Evolutionary conservation across 768 basidiomycete genomes (phyloP), one percentile per base, ranked within the genome.

Genomic region (Suillus brevipes): DNA sequence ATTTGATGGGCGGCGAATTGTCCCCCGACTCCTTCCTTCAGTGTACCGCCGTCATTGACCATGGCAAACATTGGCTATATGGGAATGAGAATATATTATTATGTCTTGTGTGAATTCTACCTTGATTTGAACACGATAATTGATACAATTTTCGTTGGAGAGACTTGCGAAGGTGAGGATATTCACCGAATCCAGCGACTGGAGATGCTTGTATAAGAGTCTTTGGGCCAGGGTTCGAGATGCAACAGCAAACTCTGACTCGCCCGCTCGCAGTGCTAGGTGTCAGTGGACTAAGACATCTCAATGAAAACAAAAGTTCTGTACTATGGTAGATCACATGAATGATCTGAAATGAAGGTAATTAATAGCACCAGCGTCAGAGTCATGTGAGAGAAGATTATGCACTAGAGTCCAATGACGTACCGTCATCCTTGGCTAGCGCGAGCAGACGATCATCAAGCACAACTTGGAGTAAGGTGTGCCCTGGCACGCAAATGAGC

Each of bases 1-100:
- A 81, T 73, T 23, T 77, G 73, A 36, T 71, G 74, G 2, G 72
- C 64, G 8, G 66, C 61, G 14, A 70, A 64, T 25, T 63, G 49
- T 53, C 52, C 37, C 28, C 68, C 67, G 2, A 20, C 23, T 53
- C 52, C 68, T 31, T 62, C 60, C 7, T 58, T 47, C 28, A 68
- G 66, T 9, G 72, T 64, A 9, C 80, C 84, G 9, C 86, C 88
- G 61, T 88, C 88, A 64, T 85, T 83, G 23, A 80, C 76, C 75
- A 91, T 78, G 36, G 85, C 79, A 63, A 89, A 89, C 87, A 91
- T 89, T 1, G 90, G 89, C 87, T 89, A 66, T 8, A 37, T 9
- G 40, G 16, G 9, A 47, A 2, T 6, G 56, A 38, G 28, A 47
- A 34, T 5, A 47, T 16, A 43, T 59, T 6, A 7, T 8, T 3